Evolutionary conservation across 805 yeast genomes (phyloP), one percentile per base, ranked within the genome.

Genomic region (Lipomyces spencermartinsiae): DNA sequence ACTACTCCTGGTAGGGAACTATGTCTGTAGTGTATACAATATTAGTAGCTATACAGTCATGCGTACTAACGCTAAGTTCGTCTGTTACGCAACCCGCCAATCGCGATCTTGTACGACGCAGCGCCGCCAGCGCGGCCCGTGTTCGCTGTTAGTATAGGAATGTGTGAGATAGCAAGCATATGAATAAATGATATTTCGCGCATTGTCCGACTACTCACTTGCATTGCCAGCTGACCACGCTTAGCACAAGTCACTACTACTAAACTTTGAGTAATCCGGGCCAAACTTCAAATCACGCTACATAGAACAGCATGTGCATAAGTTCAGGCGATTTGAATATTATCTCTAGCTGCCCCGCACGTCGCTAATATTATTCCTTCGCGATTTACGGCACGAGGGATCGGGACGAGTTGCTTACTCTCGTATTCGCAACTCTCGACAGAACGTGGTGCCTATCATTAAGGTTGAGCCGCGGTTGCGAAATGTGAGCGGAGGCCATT

Each of bases 391-490:
- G 3, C 14, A 3, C 43, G 14, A 37, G 29, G 29, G 3, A 25
- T 25, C 29, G 29, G 29, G 3, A 25, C 29, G 29, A 25, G 29
- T 25, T 25, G 29, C 29, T 37, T 10, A 37, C 6, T 43, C 49
- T 43, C 49, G 49, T 43, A 43, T 43, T 43, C 49, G 49, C 49
- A 43, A 43, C 22, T 43, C 43, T 37, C 43, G 43, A 37, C 43
- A 16, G 43, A 37, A 37, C 14, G 43, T 6, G 14, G 43, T 35
- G 39, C 29, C 2, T 25, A 25, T 25, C 29, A 25, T 25, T 12
- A 37, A 37, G 14, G 43, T 37, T 19, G 49, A 16, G 49, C 49
- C 49, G 19, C 49, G 49, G 49, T 43, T 43, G 22, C 9, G n/a
- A 16, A 43, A 43, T n/a, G 49, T 43, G 49, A 43, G 16, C 49